Base-by-base conservation (phyloP, 2,329 filamentous ascomycete species). In the Stromatinia cepivora region DNA sequence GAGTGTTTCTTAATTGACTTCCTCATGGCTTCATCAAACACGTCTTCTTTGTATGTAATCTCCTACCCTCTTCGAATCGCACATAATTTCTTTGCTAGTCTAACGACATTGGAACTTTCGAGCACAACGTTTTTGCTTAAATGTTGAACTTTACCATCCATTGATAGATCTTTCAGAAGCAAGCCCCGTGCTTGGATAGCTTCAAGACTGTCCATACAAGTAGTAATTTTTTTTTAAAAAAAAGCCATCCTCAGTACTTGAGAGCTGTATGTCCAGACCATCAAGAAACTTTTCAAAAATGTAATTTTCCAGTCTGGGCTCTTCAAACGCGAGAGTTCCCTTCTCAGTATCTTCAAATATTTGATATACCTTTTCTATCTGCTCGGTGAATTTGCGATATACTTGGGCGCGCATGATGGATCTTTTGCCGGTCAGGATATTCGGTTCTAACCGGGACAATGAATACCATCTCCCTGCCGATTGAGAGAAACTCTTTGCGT, bases 91-190 rank as follows among this genome's bases (percentile, higher is more conserved):
- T 75, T 75, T 13, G 84, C 81, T 25, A 88, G 76, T 42, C 78
- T 78, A 28, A 77, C 72, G 42, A 87, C 77, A 2, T 82, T 85
- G 0, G 83, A 84, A 54, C 84, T 80, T 50, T 90, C 86, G 59
- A 87, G 90, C 0, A 88, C 81, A 0, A 89, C 80, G 65, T 88
- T 90, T 64, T 85, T 82, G 0, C 82, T 81, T 0, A 89, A 77
- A 5, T 79, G 76, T 17, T 28, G 10, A 11, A 28, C 39, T 20
- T 81, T 77, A 0, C 82, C 81, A 1, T 81, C 80, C 1, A 86
- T 73, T 25, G 87, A 81, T 3, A 89, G 75, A 0, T 83, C 79
- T 15, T 82, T 81, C 67, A 85, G 77, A 34, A 90, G 83, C 2
- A 80, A 77, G 20, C 81, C 80, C 71, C 87, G 83, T 66, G 87